Percentiles rank a stretch among this genome's conserved stretches.
These are phyloP conservation scores for Cryphonectria naterciae DNA, from an alignment of 2,329 filamentous ascomycete species.

Conservation along the genomic window DNA sequence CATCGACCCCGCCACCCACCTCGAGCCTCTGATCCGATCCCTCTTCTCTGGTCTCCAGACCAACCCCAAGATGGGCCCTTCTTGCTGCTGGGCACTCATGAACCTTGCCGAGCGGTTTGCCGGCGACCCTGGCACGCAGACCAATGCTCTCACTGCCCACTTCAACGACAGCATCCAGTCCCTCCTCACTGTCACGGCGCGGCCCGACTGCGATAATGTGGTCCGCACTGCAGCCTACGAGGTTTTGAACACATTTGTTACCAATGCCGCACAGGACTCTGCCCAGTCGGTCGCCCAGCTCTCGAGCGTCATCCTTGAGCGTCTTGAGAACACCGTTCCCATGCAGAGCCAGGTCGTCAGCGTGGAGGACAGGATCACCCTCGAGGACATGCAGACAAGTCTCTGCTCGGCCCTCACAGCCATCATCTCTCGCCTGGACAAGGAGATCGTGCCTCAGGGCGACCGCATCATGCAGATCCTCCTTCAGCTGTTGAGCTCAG, in stretches of 20 bases:
- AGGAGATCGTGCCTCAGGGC: constrained; percentile 85
- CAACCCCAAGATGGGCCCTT: constrained; percentile 95
- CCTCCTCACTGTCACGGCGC: constrained; percentile 83
- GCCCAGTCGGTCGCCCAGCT: constrained; percentile 79
- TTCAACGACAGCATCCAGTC: constrained; percentile 91
- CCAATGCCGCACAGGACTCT: constrained; percentile 86
- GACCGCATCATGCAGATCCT: constrained; percentile 93
- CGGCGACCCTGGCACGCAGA: constrained; percentile 74
- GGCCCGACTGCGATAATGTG: constrained; percentile 80
- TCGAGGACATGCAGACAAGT: constrained; percentile 98
- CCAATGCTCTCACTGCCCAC: constrained; percentile 86
- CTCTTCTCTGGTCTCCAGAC: constrained; percentile 89
- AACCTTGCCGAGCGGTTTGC: constrained; percentile 96
- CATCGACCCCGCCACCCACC: constrained; percentile 82
- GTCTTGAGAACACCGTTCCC: constrained; percentile 85
- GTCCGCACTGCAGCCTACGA: constrained; percentile 96
- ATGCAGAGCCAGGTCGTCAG: constrained; percentile 94
- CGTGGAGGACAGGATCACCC: constrained; percentile 91
- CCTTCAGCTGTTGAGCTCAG: constrained; percentile 76
- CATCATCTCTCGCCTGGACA: constrained; percentile 88
- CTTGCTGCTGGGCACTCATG: constrained; percentile 99
- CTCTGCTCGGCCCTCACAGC: constrained; percentile 88
- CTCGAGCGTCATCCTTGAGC: constrained; percentile 86
- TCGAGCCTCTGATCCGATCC: constrained; percentile 82
- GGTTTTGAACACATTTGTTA: constrained; percentile 92